phyloP scores from a whole-genome alignment of 2,329 filamentous ascomycete species.

The Sarocladium strictum region DNA sequence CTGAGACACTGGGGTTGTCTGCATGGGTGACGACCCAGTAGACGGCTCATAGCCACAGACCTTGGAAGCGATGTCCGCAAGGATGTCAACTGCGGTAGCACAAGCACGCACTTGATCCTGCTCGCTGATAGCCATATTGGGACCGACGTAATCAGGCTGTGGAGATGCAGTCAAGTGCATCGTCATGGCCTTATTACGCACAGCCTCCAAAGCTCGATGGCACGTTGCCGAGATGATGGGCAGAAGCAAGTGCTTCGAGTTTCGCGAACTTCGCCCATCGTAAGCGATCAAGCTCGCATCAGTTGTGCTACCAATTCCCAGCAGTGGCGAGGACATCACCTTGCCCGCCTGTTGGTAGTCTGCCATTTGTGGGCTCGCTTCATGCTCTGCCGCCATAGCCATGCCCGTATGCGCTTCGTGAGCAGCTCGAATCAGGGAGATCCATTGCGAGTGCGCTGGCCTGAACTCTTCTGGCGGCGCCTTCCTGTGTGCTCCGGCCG shows the following conservation, averaged over 20 bases:
- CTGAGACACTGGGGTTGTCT: neutral
- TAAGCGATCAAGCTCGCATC: neutral
- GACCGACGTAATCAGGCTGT: neutral
- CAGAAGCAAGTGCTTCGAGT: neutral
- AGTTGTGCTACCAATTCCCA: neutral
- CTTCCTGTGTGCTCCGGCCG: neutral
- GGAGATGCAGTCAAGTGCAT: neutral
- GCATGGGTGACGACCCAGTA: neutral
- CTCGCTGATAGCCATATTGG: neutral
- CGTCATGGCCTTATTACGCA: neutral
- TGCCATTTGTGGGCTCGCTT: neutral
- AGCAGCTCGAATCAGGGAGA: conserved; percentile 4
- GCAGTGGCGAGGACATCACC: neutral
- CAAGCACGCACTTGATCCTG: neutral
- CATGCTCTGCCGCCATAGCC: neutral
- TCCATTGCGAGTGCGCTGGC: neutral
- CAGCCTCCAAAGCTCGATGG: neutral
- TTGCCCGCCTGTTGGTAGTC: neutral
- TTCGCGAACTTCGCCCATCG: neutral
- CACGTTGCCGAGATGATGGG: conserved; percentile 2
- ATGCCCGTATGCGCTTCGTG: neutral
- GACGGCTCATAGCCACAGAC: neutral
- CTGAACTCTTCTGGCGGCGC: neutral
- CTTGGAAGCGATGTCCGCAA: neutral
- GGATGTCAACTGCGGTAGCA: neutral